Evolutionary conservation across 768 basidiomycete species (phyloP).

Genomic region (Gloeostereum incarnatum): DNA sequence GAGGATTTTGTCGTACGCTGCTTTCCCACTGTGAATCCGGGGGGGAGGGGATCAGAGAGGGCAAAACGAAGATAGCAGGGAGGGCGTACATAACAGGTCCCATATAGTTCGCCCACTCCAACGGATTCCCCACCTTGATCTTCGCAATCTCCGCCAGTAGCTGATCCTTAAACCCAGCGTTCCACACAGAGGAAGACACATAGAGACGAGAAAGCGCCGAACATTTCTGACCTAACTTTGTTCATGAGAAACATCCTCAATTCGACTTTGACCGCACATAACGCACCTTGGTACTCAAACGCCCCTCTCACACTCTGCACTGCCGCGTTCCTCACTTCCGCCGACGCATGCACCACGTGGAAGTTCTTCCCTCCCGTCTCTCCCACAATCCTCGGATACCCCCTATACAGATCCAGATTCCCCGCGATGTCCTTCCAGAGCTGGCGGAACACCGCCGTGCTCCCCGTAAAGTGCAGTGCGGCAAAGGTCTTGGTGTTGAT

Average conservation of each 20-base stretch:
- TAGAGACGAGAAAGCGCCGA: slow-evolving; percentile 90
- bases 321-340: slow-evolving; percentile 86
- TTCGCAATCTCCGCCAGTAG: slow-evolving; percentile 67
- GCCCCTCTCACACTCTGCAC: slow-evolving; percentile 79
- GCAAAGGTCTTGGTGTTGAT: slow-evolving; percentile 76
- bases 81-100: slow-evolving; percentile 85
- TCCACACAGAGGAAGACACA: slow-evolving; percentile 83
- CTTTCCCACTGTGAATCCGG: slow-evolving; percentile 46
- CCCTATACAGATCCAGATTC: slow-evolving; percentile 81
- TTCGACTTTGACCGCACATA: too few species aligned
- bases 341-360: slow-evolving; percentile 84
- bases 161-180: slow-evolving; percentile 74
- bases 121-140: slow-evolving; percentile 76
- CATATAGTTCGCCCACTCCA: slow-evolving; percentile 80
- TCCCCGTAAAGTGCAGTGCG: slow-evolving; percentile 93
- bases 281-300: slow-evolving; percentile 89
- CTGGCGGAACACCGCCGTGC: slow-evolving; percentile 88
- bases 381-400: slow-evolving; percentile 93
- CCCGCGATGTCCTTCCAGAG: slow-evolving; percentile 93
- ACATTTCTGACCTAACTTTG: slow-evolving; percentile 78
- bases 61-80: neutral
- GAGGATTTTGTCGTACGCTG: slow-evolving; percentile 84
- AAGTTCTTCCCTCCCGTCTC: slow-evolving; percentile 99
- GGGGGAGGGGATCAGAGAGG: neutral
- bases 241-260: neutral